Evolutionary conservation across 2,329 filamentous ascomycete species (phyloP).

Genomic region (Helotiales sp.): DNA sequence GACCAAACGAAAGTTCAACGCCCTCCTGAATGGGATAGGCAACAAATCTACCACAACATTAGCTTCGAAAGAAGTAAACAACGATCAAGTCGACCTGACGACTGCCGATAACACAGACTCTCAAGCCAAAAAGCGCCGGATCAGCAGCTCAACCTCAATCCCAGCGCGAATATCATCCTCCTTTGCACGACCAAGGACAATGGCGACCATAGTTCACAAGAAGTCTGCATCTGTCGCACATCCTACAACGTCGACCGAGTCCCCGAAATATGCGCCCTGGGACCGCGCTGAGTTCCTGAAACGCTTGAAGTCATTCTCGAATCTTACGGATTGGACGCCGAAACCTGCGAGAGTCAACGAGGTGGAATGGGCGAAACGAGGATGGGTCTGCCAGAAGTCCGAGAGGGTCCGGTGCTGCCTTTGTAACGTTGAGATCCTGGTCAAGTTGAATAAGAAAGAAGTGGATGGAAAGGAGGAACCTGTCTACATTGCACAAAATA

Average conservation of each 20-base stretch:
- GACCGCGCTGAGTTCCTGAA: conserved; percentile 83
- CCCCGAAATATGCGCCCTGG: conserved; percentile 81
- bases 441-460: conserved; percentile 72
- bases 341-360: conserved; percentile 88
- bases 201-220: conserved; percentile 33
- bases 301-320: conserved; percentile 84
- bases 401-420: conserved; percentile 86
- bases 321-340: conserved; percentile 90
- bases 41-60: conserved; percentile 52
- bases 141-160: conserved; percentile 28
- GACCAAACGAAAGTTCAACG: conserved; percentile 85
- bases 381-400: conserved; percentile 84
- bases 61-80: conserved; percentile 45
- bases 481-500: conserved; percentile 62
- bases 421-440: conserved; percentile 82
- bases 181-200: conserved; percentile 16
- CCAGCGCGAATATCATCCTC: conserved; percentile 15
- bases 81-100: conserved; percentile 44
- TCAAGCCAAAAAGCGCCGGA: conserved; percentile 41
- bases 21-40: conserved; percentile 70
- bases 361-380: conserved; percentile 91
- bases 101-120: conserved; percentile 29
- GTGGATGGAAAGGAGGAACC: conserved; percentile 60
- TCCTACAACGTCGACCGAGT: conserved; percentile 31
- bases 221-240: conserved; percentile 35